These are phyloP conservation scores for Nigrospora sphaerica DNA, from an alignment of 2,329 filamentous ascomycete genomes.

Conservation along the genomic window DNA sequence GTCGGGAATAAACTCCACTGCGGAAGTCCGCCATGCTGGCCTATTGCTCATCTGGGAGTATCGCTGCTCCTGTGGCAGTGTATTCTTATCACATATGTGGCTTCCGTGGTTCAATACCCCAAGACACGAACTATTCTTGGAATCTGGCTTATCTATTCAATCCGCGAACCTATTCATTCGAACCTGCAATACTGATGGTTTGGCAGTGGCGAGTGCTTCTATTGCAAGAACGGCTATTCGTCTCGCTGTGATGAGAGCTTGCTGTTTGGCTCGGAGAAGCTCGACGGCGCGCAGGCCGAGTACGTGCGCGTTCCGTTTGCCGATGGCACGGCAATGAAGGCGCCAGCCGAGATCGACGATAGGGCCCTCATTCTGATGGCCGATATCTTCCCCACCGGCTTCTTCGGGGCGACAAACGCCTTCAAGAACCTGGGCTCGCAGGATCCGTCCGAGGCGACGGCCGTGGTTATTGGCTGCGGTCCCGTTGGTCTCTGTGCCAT, in stretches of 20 bases:
- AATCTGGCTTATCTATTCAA: not conserved
- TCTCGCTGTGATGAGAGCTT: slow-evolving; percentile 66
- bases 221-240: slow-evolving; percentile 70
- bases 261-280: slow-evolving; percentile 60
- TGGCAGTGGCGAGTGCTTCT: slow-evolving; percentile 67
- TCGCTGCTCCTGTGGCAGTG: too few species aligned
- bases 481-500: slow-evolving; percentile 80
- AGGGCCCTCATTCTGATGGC: slow-evolving; percentile 79
- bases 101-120: too few species aligned
- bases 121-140: too few species aligned
- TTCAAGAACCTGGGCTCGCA: slow-evolving; percentile 56
- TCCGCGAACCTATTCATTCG: not conserved
- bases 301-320: slow-evolving; percentile 76
- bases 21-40: too few species aligned
- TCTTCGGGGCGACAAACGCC: slow-evolving; percentile 74
- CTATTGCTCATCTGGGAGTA: too few species aligned
- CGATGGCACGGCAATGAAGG: slow-evolving; percentile 72
- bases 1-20: too few species aligned
- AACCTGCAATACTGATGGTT: not conserved
- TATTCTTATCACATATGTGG: too few species aligned
- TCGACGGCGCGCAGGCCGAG: slow-evolving; percentile 78
- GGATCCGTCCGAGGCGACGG: slow-evolving; percentile 58
- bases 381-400: slow-evolving; percentile 86
- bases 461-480: slow-evolving; percentile 79
- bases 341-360: slow-evolving; percentile 64